These are phyloP conservation scores for Entonaema liquescens DNA, from an alignment of 495 filamentous ascomycete species.

Conservation along the genomic window DNA sequence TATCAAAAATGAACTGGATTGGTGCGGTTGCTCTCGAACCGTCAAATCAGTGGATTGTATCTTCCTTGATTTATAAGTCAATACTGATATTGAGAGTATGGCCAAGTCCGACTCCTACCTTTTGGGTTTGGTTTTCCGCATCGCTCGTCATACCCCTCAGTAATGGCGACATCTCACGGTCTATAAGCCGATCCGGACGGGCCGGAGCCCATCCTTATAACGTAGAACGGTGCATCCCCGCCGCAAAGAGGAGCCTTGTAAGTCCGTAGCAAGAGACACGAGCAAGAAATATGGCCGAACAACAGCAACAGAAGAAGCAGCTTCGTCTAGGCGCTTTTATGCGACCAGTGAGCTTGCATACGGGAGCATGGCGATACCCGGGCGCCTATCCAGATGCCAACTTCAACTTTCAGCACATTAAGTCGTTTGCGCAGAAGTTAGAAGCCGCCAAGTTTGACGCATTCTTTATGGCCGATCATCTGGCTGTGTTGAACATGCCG, in stretches of 20 bases:
- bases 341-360: slow-evolving; percentile 65
- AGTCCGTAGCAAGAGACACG: neutral
- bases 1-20: neutral
- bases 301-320: slow-evolving; percentile 44
- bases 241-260: slow-evolving; percentile 1
- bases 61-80: slow-evolving; percentile 34
- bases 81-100: slow-evolving; percentile 20
- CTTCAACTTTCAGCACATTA: slow-evolving; percentile 65
- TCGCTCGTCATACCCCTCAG: slow-evolving; percentile 39
- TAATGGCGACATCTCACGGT: slow-evolving; percentile 37
- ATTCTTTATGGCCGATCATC: slow-evolving; percentile 70
- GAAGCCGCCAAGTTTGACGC: slow-evolving; percentile 69
- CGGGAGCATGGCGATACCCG: slow-evolving; percentile 67
- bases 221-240: slow-evolving; percentile 5
- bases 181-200: slow-evolving; percentile 29
- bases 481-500: slow-evolving; percentile 67
- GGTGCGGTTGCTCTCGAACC: neutral
- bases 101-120: slow-evolving; percentile 2
- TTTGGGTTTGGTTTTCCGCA: slow-evolving; percentile 29
- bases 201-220: slow-evolving; percentile 15
- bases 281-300: slow-evolving; percentile 26
- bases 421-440: slow-evolving; percentile 63
- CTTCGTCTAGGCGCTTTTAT: slow-evolving; percentile 68
- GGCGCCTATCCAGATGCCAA: slow-evolving; percentile 65
- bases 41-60: neutral